Conservation (phyloP, 2,329 filamentous ascomycete genomes). For the Colletotrichum sp. region DNA sequence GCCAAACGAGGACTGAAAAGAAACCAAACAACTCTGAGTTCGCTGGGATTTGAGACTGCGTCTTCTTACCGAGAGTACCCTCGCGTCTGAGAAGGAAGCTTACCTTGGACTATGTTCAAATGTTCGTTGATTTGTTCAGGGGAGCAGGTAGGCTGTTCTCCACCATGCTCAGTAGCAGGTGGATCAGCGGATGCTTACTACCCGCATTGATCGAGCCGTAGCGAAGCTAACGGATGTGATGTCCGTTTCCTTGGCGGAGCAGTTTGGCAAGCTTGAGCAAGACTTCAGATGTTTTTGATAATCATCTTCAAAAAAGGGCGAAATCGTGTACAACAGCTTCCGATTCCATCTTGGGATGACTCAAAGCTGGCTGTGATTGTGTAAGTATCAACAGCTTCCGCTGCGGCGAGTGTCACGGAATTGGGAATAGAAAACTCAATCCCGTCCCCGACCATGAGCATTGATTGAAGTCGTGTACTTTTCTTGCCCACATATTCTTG, state of each 20-base stretch:
- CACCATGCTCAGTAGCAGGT: not conserved
- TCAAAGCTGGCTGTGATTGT: not conserved
- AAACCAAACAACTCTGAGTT: not conserved
- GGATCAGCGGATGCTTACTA: not conserved
- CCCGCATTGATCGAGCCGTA: not conserved
- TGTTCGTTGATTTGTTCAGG: not conserved
- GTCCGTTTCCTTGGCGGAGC: not conserved
- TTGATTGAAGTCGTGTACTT: accelerated
- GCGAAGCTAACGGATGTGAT: not conserved
- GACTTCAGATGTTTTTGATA: accelerated
- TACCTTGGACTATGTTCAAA: not conserved
- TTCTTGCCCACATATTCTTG: not conserved
- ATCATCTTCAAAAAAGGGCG: not conserved
- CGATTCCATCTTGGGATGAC: not conserved
- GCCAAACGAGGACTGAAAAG: not conserved
- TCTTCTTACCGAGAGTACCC: no score
- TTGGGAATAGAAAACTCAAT: not conserved
- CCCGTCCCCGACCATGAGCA: accelerated
- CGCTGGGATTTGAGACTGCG: accelerated
- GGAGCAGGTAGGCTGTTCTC: not conserved
- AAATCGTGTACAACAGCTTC: not conserved
- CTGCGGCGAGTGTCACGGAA: not conserved
- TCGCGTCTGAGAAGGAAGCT: not conserved
- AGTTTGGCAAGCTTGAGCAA: not conserved
- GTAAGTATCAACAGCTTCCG: not conserved